phyloP scores from a whole-genome alignment of 306 rosid genomes.

The Nissolia schottii region DNA sequence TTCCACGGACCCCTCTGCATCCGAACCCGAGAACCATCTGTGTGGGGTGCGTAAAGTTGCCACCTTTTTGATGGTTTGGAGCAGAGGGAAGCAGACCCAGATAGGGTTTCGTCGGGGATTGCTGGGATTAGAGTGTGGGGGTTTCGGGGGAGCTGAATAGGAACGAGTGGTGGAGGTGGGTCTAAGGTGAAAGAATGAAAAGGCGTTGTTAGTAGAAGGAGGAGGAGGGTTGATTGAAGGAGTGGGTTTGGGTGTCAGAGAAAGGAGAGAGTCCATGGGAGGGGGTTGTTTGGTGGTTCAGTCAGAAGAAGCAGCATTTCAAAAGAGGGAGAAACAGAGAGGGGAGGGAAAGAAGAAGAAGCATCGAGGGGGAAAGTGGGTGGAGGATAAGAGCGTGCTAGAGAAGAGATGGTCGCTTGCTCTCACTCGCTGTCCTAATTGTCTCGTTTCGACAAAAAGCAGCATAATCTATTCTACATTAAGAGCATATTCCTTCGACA shows the following conservation, averaged over 20 bases:
- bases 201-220: background rate
- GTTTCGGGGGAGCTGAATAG: background rate
- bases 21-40: slow-evolving; percentile 18
- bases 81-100: slow-evolving; percentile 24
- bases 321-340: too few relatives aligned
- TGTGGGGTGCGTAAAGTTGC: slow-evolving; percentile 29
- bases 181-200: slow-evolving; percentile 20
- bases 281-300: slow-evolving; percentile 7
- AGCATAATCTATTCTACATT: background rate
- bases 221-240: slow-evolving; percentile 25
- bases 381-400: background rate
- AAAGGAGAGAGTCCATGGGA: slow-evolving; percentile 50
- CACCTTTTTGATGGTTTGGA: slow-evolving; percentile 30
- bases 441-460: background rate
- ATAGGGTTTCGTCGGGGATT: slow-evolving; percentile 21
- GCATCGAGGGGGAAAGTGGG: background rate
- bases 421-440: background rate
- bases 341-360: background rate
- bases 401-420: background rate
- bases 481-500: too few relatives aligned
- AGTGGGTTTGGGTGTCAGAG: slow-evolving; percentile 20
- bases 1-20: background rate
- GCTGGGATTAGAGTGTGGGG: slow-evolving; percentile 14
- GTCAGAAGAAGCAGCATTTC: slow-evolving; percentile 73
- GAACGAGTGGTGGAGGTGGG: slow-evolving; percentile 19